phyloP scores from a whole-genome alignment of 2,329 filamentous ascomycete species.

The Ilyonectria destructans region DNA sequence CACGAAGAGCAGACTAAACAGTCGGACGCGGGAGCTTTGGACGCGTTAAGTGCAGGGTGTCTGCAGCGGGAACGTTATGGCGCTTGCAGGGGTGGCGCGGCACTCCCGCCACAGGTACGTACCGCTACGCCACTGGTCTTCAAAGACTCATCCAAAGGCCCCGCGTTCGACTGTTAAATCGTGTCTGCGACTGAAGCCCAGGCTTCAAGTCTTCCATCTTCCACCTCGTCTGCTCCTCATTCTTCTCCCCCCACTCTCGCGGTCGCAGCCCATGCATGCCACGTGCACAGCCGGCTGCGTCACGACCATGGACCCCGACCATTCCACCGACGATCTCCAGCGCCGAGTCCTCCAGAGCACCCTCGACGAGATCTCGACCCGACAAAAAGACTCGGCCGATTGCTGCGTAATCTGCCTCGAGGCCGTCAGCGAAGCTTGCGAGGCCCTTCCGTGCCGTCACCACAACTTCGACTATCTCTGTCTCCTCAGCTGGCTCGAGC shows the following conservation, averaged over 20 bases:
- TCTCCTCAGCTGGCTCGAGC: constrained; percentile 85
- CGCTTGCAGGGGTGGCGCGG: constrained; percentile 32
- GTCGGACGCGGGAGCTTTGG: constrained; percentile 42
- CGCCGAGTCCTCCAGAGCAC: constrained; percentile 62
- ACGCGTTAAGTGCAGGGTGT: constrained; percentile 39
- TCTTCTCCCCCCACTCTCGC: background rate
- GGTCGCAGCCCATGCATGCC: background rate
- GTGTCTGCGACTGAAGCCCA: background rate
- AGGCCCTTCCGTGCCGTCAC: constrained; percentile 85
- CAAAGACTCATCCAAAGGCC: constrained; percentile 1
- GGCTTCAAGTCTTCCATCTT: background rate
- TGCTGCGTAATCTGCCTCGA: constrained; percentile 93
- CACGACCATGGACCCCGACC: constrained; percentile 47
- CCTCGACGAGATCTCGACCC: constrained; percentile 58
- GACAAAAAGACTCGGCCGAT: constrained; percentile 44
- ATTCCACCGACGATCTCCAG: constrained; percentile 55
- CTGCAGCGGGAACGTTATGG: constrained; percentile 37
- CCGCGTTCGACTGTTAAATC: background rate
- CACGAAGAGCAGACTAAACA: constrained; percentile 36
- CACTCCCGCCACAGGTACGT: constrained; percentile 13
- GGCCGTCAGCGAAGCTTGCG: constrained; percentile 78
- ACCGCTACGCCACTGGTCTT: background rate
- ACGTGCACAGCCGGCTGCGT: constrained; percentile 4
- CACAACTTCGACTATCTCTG: constrained; percentile 89
- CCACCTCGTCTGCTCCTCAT: background rate